Percentiles rank a stretch among this genome's conserved stretches.
phyloP scores from a whole-genome alignment of 495 filamentous ascomycete genomes.

The Haplographium delicatum region DNA sequence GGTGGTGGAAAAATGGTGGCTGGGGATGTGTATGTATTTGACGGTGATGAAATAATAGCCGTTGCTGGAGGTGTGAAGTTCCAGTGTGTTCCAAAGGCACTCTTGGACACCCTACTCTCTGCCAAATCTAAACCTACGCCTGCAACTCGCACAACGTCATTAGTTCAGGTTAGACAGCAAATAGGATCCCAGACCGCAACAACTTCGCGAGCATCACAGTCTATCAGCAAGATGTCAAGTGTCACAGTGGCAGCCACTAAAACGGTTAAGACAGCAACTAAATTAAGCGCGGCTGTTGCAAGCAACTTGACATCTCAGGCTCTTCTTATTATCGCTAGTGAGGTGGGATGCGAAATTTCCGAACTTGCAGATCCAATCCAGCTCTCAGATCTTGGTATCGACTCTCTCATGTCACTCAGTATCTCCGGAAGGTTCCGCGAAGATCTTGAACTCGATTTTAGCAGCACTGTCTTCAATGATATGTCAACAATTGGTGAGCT shows the following conservation, averaged over 20 bases:
- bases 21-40: conserved; percentile 61
- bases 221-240: background rate
- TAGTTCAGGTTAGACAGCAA: conserved; percentile 1
- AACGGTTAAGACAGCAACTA: conserved; percentile 15
- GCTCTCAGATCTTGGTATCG: conserved; percentile 53
- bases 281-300: conserved; percentile 34
- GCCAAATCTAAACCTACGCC: conserved; percentile 30
- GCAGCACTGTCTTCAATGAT: conserved; percentile 55
- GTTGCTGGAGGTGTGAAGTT: conserved; percentile 53
- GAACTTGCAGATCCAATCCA: conserved; percentile 53
- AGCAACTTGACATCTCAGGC: conserved; percentile 36
- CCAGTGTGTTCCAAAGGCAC: conserved; percentile 57
- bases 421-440: conserved; percentile 50
- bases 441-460: conserved; percentile 47
- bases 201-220: background rate
- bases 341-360: conserved; percentile 56
- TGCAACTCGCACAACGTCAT: background rate
- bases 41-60: conserved; percentile 56
- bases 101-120: conserved; percentile 61
- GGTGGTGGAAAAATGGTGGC: conserved; percentile 38
- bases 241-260: background rate
- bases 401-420: conserved; percentile 54
- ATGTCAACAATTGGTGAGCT: conserved; percentile 41
- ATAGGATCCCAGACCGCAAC: background rate
- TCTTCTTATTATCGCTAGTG: conserved; percentile 59